phyloP scores from a whole-genome alignment of 2,329 filamentous ascomycete species.

The Penicillium sp. region DNA sequence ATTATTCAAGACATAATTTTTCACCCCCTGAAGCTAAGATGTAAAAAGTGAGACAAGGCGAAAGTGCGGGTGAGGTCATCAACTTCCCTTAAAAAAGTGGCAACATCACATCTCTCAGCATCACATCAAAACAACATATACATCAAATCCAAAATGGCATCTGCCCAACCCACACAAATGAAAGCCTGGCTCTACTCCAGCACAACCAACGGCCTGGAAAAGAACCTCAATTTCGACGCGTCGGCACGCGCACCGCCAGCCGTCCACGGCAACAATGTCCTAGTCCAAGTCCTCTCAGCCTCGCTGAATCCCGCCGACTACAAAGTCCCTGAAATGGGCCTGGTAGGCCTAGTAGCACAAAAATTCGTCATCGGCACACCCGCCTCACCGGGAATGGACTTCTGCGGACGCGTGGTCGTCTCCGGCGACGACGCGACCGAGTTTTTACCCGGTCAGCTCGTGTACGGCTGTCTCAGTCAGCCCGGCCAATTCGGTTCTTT shows the following conservation, averaged over 20 bases:
- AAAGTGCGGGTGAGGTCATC: conserved; percentile 5
- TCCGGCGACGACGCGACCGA: conserved; percentile 27
- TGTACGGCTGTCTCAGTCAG: conserved; percentile 45
- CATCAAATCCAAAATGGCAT: neutral
- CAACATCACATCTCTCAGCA: neutral
- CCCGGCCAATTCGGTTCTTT: conserved; percentile 44
- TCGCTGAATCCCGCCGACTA: conserved; percentile 63
- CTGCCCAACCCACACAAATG: conserved; percentile 45
- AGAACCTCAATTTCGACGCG: conserved; percentile 51
- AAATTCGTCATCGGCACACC: conserved; percentile 38
- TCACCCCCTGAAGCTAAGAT: neutral
- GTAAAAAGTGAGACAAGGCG: neutral
- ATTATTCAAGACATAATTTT: neutral
- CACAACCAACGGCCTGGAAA: conserved; percentile 51
- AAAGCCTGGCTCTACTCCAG: conserved; percentile 58
- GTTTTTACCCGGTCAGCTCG: conserved; percentile 43
- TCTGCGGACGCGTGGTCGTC: conserved; percentile 44
- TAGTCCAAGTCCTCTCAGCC: conserved; percentile 54
- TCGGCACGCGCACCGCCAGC: conserved; percentile 43
- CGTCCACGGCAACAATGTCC: conserved; percentile 46
- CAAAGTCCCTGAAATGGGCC: conserved; percentile 56
- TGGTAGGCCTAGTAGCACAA: conserved; percentile 43
- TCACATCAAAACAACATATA: neutral
- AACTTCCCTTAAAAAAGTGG: neutral
- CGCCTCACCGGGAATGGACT: conserved; percentile 51